Evolutionary conservation across 192 early-diverging fungal species (phyloP), one percentile per base, ranked within the genome.

Genomic region (Coemansia sp.): DNA sequence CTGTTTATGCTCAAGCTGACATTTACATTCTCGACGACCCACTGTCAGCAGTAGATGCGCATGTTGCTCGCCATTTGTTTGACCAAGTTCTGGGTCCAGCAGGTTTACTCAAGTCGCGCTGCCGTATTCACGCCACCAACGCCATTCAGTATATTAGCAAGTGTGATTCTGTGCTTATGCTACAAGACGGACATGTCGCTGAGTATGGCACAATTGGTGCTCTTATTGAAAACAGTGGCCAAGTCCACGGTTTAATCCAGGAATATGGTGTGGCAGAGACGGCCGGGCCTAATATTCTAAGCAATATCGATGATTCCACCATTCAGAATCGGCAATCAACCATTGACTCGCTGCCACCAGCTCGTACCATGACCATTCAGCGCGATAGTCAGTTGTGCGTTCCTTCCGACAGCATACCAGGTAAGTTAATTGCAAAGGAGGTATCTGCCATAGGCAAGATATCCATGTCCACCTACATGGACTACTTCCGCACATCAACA

Each of bases 1-100:
- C 95, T 0, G 92, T 94, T 29, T 96, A 96, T 72, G 83, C 91
- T 29, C 85, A 88, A 39, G 90, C 93, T 8, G 93, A 94, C 77
- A 83, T 95, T 19, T 93, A 93, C 50, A 70, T 94, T 4, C 78
- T 93, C 48, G 89, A 84, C 75, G 77, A 85, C 53, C 54, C 63
- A 29, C 67, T 81, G 21, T 61, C 68, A 7, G 76, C 76, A 1
- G 90, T 91, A 21, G 90, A 91, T 69, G 87, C 87, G 8, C 88
- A 91, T 59, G 90, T 91, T 14, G 88, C 88, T 3, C 72, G 86
- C 2, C 88, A 89, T 39, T 94, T 97, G 33, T 92, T 95, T 73
- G 88, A 95, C 62, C 69, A 93, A 17, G 93, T 94, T 13, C 75
- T 96, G 3, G 46, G 46, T 24, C 46, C 46, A 21, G 46, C 17